Evolutionary conservation across 2,329 filamentous ascomycete species (phyloP).

Genomic region (Amauroascus verrucosus): DNA sequence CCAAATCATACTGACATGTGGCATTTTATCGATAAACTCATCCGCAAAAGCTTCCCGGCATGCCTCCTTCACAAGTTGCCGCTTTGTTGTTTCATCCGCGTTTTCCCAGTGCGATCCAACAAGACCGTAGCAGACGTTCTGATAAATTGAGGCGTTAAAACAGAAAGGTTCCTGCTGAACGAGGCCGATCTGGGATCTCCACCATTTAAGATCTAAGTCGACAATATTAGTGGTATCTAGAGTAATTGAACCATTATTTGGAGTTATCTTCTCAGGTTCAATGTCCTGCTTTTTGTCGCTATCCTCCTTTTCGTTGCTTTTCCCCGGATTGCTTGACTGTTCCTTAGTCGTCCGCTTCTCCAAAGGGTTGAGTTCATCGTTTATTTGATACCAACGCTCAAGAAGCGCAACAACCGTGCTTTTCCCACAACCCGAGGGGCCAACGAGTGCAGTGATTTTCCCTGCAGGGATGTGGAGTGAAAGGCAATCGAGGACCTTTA

Average conservation of each 20-base stretch:
- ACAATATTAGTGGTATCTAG: slow-evolving; percentile 46
- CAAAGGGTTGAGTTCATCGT: not conserved
- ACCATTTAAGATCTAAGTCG: slow-evolving; percentile 53
- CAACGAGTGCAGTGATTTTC: slow-evolving; percentile 37
- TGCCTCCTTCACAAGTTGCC: slow-evolving; percentile 48
- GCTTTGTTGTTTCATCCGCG: slow-evolving; percentile 29
- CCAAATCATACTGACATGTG: slow-evolving; percentile 26
- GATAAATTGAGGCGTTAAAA: slow-evolving; percentile 55
- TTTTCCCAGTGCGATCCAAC: slow-evolving; percentile 29
- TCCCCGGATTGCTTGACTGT: no score
- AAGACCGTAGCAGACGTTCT: slow-evolving; percentile 53
- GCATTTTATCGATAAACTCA: slow-evolving; percentile 56
- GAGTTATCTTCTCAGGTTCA: not conserved
- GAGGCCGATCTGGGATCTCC: slow-evolving; percentile 49
- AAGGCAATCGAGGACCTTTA: slow-evolving; percentile 29
- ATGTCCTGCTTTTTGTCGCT: not conserved
- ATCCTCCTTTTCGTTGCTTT: not conserved
- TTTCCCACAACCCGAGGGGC: slow-evolving; percentile 38
- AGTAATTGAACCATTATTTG: slow-evolving; percentile 39
- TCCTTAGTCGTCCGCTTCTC: not conserved
- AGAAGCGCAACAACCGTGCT: slow-evolving; percentile 37
- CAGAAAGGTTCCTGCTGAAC: slow-evolving; percentile 60
- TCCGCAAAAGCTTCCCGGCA: slow-evolving; percentile 59
- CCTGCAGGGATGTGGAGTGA: slow-evolving; percentile 26
- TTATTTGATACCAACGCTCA: slow-evolving; percentile 35